Conservation (phyloP, 1,284 basidiomycete genomes). For the Tranzscheliella williamsii region DNA sequence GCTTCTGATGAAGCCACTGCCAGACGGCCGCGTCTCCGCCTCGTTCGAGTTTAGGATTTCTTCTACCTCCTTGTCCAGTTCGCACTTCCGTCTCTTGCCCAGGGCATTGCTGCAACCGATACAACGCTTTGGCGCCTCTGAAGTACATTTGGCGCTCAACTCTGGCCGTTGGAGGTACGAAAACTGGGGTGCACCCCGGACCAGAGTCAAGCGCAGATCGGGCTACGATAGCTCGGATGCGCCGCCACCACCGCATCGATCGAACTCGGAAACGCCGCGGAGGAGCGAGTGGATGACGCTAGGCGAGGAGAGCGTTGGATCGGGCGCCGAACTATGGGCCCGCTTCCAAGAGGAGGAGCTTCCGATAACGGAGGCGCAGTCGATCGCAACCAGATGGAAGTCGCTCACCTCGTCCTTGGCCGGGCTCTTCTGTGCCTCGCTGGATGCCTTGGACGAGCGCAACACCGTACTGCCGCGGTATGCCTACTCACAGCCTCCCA, state of each 20-base stretch:
- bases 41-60: conserved; percentile 66
- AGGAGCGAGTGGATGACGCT: conserved; percentile 2
- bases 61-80: conserved; percentile 17
- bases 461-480: conserved; percentile 31
- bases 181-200: conserved; percentile 66
- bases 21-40: conserved; percentile 80
- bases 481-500: conserved; percentile 8
- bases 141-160: conserved; percentile 81
- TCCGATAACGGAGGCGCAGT: background rate
- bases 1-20: conserved; percentile 73
- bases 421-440: conserved; percentile 89
- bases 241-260: background rate
- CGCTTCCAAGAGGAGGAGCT: conserved; percentile 57
- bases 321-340: conserved; percentile 85
- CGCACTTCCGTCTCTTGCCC: conserved; percentile 69
- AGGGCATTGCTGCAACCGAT: conserved; percentile 82
- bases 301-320: conserved; percentile 71
- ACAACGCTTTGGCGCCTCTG: conserved; percentile 78
- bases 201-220: background rate
- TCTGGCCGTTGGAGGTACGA: conserved; percentile 88
- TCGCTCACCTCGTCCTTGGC: conserved; percentile 84
- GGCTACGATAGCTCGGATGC: background rate
- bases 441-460: conserved; percentile 65
- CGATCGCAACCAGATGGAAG: conserved; percentile 70
- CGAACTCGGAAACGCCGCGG: background rate